Base-by-base conservation (phyloP, 2,329 filamentous ascomycete species). In the Paraphaeosphaeria sporulosa region DNA sequence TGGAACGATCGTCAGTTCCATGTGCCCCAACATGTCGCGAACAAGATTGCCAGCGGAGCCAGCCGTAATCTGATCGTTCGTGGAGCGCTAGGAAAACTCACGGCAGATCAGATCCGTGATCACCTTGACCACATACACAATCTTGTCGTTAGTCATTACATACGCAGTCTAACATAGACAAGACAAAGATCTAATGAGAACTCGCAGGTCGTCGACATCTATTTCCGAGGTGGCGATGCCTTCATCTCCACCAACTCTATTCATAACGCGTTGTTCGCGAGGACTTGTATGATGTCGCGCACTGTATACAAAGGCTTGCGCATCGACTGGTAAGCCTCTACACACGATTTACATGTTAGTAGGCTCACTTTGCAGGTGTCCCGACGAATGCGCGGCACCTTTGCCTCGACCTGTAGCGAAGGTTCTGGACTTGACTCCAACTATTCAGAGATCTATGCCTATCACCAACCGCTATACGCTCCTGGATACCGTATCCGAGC, bases 41-140 rank as follows among this genome's bases (percentile, higher is more conserved):
- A 84, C 73, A 91, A 90, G 71, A 84, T 94, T 57, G 76, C 77
- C 42, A 81, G 77, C 50, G 91, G 91, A 15, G 90, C 90, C 15
- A 90, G 87, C 44, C 87, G 92, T 61, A 95, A 94, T 68, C 76
- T 96, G 40, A 79, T 94, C 21, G 85, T 96, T 44, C 85, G 85
- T 59, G 84, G 84, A 10, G 86, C 85, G 19, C 63, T 67, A 82
- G 66, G 79, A 79, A 55, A 84, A 80, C 55, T 91, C 65, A 92
- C 88, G 0, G 89, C 89, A 65, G 79, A 85, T 8, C 78, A 79
- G 17, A 87, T 96, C 64, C 87, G 90, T 12, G 84, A 89, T 4
- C 90, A 96, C 68, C 83, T 95, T 40, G 89, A 93, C 25, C 92
- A 96, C 73, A 94, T 96, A 61, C 89, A 94, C 79, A 91, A 92